These are phyloP conservation scores for Pterocarpus macrocarpus DNA, from an alignment of 306 rosid species.

Conservation along the genomic window DNA sequence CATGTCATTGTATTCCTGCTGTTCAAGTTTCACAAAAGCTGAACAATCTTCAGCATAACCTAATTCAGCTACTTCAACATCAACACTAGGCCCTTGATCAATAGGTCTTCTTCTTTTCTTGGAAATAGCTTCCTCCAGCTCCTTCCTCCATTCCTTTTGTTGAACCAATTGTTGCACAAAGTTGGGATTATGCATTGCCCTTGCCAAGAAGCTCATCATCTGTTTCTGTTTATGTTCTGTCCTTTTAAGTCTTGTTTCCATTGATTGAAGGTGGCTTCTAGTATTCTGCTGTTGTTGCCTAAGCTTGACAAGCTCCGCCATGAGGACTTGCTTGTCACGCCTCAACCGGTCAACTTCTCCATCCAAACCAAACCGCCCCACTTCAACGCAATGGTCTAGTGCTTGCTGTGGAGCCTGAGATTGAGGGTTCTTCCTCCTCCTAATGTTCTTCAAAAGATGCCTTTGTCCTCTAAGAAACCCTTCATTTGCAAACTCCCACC, in stretches of 20 bases:
- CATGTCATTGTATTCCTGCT: conserved; percentile 26
- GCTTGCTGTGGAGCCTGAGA: conserved; percentile 54
- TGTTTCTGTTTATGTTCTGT: conserved; percentile 76
- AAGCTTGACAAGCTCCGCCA: conserved; percentile 79
- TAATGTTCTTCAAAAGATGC: conserved; percentile 72
- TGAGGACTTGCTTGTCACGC: conserved; percentile 74
- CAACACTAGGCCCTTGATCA: conserved; percentile 57
- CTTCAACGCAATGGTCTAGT: conserved; percentile 71
- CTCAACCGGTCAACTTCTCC: conserved; percentile 65
- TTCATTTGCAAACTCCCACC: conserved; percentile 91
- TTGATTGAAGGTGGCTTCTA: conserved; percentile 54
- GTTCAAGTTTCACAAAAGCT: conserved; percentile 54
- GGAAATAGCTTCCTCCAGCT: conserved; percentile 54
- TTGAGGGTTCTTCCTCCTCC: conserved; percentile 65
- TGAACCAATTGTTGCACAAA: conserved; percentile 64
- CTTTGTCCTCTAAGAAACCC: conserved; percentile 84
- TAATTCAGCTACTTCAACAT: conserved; percentile 43
- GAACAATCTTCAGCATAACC: conserved; percentile 33
- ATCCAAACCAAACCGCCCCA: conserved; percentile 75
- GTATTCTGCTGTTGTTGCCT: conserved; percentile 75
- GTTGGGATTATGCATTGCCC: conserved; percentile 74
- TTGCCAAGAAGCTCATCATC: conserved; percentile 76
- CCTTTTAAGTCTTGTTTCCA: conserved; percentile 67
- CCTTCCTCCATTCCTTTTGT: conserved; percentile 63
- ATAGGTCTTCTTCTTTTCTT: conserved; percentile 69